These are phyloP conservation scores for Phytophthora cryptogea DNA, from an alignment of 352 stramenopile genomes.

Conservation along the genomic window DNA sequence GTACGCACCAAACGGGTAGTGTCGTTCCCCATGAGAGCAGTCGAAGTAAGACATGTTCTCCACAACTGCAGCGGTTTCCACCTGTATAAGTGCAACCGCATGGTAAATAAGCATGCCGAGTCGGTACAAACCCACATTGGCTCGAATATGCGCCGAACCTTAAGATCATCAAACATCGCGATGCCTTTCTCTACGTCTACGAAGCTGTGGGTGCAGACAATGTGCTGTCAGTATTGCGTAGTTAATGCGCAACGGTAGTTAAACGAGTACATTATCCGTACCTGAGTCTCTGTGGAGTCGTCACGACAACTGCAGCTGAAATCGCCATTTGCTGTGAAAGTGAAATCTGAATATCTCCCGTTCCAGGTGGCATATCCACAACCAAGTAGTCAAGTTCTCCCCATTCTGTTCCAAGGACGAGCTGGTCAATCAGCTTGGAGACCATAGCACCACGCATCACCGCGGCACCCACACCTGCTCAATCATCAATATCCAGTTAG, in stretches of 20 bases:
- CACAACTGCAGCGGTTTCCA: slow-evolving; percentile 97
- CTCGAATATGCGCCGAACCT: slow-evolving; percentile 43
- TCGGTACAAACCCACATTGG: not conserved
- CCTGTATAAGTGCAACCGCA: slow-evolving; percentile 41
- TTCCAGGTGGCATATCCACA: slow-evolving; percentile 99
- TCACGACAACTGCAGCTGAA: slow-evolving; percentile 98
- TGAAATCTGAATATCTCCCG: slow-evolving; percentile 99
- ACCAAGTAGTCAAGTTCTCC: slow-evolving; percentile 99
- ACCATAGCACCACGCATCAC: slow-evolving; percentile 99
- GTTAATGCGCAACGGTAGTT: not conserved
- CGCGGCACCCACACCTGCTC: slow-evolving; percentile 75
- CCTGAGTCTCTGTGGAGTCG: slow-evolving; percentile 97
- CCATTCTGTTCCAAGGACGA: slow-evolving; percentile 96
- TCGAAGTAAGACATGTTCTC: slow-evolving; percentile 99
- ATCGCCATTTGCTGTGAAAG: slow-evolving; percentile 98
- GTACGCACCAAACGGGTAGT: slow-evolving; percentile 83
- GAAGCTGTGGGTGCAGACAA: slow-evolving; percentile 69
- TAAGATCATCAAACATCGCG: slow-evolving; percentile 98
- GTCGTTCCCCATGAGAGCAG: slow-evolving; percentile 82
- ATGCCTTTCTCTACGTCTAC: slow-evolving; percentile 99
- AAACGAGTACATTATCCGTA: slow-evolving; percentile 9
- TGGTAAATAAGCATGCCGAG: slow-evolving; percentile 3
- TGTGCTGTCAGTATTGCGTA: slow-evolving; percentile 2
- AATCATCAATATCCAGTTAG: not conserved
- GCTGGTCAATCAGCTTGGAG: slow-evolving; percentile 97